phyloP scores from a whole-genome alignment of 2,329 filamentous ascomycete species.

The Verruconis gallopava region DNA sequence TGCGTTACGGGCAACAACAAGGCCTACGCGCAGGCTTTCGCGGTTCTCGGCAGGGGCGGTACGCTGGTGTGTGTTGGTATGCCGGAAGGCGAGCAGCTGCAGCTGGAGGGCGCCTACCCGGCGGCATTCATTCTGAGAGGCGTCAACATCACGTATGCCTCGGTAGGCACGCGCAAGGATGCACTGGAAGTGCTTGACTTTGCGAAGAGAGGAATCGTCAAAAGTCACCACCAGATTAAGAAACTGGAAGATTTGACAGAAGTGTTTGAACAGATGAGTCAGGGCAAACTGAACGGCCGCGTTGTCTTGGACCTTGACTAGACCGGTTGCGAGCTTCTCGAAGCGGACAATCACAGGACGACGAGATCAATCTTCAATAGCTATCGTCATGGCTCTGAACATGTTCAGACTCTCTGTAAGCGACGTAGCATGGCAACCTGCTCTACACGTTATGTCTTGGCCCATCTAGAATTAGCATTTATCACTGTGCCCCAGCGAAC shows the following conservation, averaged over 20 bases:
- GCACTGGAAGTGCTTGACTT: conserved; percentile 37
- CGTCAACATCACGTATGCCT: conserved; percentile 30
- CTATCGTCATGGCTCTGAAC: too few species aligned
- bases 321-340: too few species aligned
- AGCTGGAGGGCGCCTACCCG: conserved; percentile 29
- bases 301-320: conserved; percentile 38
- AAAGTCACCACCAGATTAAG: conserved; percentile 33
- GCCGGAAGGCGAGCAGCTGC: conserved; percentile 32
- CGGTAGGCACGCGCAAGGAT: conserved; percentile 34
- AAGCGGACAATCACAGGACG: too few species aligned
- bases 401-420: too few species aligned
- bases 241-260: conserved; percentile 35
- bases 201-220: conserved; percentile 31
- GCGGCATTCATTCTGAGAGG: conserved; percentile 29
- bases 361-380: too few species aligned
- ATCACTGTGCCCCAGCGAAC: too few species aligned
- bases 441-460: too few species aligned
- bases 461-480: too few species aligned
- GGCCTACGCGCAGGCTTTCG: conserved; percentile 30
- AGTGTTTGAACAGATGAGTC: conserved; percentile 34
- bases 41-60: conserved; percentile 32
- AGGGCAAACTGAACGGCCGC: conserved; percentile 30
- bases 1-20: conserved; percentile 38
- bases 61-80: conserved; percentile 34
- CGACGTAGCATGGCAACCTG: too few species aligned